Percentiles rank a stretch among this genome's conserved stretches.
Conservation (phyloP, 2,329 filamentous ascomycete genomes). For the Fusarium equiseti region DNA sequence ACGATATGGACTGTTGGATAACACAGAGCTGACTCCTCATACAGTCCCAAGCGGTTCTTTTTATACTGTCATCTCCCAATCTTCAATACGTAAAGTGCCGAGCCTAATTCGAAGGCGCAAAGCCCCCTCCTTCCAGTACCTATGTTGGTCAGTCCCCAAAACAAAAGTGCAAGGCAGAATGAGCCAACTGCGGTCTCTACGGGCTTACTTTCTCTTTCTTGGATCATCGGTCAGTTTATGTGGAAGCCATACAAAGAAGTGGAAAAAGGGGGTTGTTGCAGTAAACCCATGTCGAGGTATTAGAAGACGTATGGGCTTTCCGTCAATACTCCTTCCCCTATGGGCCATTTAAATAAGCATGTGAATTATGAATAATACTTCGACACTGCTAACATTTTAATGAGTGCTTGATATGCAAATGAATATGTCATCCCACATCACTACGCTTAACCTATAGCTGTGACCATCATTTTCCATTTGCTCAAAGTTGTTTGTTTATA, state of each 20-base stretch:
- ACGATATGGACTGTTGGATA: background rate
- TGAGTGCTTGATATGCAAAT: background rate
- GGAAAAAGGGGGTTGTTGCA: background rate
- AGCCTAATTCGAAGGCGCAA: background rate
- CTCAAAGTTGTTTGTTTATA: background rate
- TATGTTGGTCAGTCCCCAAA: slow-evolving; percentile 24
- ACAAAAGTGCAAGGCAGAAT: slow-evolving; percentile 8
- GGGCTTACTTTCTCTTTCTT: background rate
- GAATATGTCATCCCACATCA: background rate
- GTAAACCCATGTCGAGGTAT: background rate
- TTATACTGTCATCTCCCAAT: background rate
- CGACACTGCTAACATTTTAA: background rate
- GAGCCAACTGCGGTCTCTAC: background rate
- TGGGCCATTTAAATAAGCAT: background rate
- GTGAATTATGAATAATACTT: background rate
- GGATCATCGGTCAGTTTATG: background rate
- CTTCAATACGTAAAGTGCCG: background rate
- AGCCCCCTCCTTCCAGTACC: background rate
- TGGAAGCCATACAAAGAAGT: background rate
- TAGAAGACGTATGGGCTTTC: background rate
- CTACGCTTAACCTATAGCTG: background rate
- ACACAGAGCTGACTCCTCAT: no score
- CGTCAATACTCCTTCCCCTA: background rate
- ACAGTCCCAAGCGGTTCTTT: background rate
- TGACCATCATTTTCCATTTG: background rate